Evolutionary conservation across 305 asterid genomes (phyloP).

Genomic region (Plantago lanceolata): DNA sequence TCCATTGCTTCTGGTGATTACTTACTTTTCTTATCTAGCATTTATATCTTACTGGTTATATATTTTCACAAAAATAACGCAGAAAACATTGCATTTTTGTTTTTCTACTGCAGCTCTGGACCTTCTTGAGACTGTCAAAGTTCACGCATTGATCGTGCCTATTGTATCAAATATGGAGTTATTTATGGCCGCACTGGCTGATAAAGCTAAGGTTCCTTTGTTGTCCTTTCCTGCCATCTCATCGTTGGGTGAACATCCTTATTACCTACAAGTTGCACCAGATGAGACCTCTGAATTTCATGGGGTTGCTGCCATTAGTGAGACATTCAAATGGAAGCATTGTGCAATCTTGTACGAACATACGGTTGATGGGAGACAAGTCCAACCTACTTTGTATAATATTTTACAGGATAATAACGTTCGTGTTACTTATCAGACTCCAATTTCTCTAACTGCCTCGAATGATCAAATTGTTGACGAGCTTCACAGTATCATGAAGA

Average conservation of each 20-base stretch:
- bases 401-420: constrained; percentile 27
- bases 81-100: too few species aligned
- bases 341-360: constrained; percentile 33
- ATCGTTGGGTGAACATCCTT: constrained; percentile 25
- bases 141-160: constrained; percentile 34
- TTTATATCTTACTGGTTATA: neutral
- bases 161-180: constrained; percentile 24
- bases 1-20: constrained; percentile 24
- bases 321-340: constrained; percentile 34
- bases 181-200: constrained; percentile 29
- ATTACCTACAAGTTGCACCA: constrained; percentile 31
- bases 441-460: constrained; percentile 27
- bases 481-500: constrained; percentile 24
- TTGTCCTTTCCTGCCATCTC: constrained; percentile 30
- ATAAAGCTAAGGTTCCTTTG: constrained; percentile 31
- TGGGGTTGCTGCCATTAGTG: constrained; percentile 29
- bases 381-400: constrained; percentile 22
- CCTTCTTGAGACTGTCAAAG: constrained; percentile 37
- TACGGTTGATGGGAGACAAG: constrained; percentile 27
- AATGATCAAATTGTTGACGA: constrained; percentile 31
- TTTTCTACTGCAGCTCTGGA: constrained; percentile 32
- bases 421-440: constrained; percentile 18
- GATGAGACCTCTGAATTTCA: constrained; percentile 34
- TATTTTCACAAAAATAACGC: too few species aligned
- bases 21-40: neutral